Percentiles rank a stretch among this genome's conserved stretches.
Evolutionary conservation across 1,284 basidiomycete genomes (phyloP).

Genomic region (Naganishia cerealis): DNA sequence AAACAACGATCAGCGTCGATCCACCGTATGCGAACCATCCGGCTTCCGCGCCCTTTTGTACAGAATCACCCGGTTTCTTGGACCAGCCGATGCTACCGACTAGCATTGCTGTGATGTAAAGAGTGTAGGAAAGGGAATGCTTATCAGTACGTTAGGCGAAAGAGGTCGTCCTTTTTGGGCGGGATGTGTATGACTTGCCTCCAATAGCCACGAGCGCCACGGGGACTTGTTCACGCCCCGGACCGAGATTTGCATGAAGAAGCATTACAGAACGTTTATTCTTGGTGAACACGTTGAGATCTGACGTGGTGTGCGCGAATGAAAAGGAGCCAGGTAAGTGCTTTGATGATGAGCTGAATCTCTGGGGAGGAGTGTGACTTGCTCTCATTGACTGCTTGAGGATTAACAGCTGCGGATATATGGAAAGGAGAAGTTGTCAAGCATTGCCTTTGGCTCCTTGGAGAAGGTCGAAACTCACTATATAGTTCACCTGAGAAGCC

Average conservation of each 20-base stretch:
- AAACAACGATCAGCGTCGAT: slow-evolving; percentile 64
- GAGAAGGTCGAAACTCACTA: slow-evolving; percentile 40
- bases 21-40: slow-evolving; percentile 58
- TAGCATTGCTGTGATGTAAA: slow-evolving; percentile 55
- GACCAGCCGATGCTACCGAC: slow-evolving; percentile 58
- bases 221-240: slow-evolving; percentile 42
- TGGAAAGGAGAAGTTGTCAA: background rate
- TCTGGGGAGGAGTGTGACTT: slow-evolving; percentile 20
- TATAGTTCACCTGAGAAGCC: slow-evolving; percentile 43
- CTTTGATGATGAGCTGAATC: slow-evolving; percentile 23
- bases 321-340: slow-evolving; percentile 9
- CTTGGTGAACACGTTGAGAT: slow-evolving; percentile 71
- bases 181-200: slow-evolving; percentile 40
- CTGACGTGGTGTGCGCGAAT: slow-evolving; percentile 25
- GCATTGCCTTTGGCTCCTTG: background rate
- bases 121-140: slow-evolving; percentile 25
- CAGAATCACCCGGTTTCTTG: slow-evolving; percentile 50
- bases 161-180: slow-evolving; percentile 28
- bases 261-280: slow-evolving; percentile 61
- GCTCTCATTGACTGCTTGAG: slow-evolving; percentile 73
- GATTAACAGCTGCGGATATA: slow-evolving; percentile 53
- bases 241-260: slow-evolving; percentile 52
- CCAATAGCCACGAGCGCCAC: slow-evolving; percentile 52
- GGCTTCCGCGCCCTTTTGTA: slow-evolving; percentile 57
- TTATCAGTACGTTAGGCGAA: background rate